phyloP scores from a whole-genome alignment of 1,284 basidiomycete species.

The Boletus albobrunnescens region DNA sequence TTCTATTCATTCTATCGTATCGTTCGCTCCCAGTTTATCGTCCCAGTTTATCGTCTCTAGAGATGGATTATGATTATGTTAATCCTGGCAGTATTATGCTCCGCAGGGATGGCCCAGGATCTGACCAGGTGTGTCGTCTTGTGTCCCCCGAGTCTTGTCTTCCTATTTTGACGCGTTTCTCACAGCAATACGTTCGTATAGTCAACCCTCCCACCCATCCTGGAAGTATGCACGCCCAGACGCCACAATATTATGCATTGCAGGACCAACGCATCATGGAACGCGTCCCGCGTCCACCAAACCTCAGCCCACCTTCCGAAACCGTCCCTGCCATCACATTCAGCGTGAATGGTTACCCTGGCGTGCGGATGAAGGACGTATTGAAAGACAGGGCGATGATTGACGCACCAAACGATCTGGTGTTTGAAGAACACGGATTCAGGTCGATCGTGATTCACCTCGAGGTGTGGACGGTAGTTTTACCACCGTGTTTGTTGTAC shows the following conservation, averaged over 20 bases:
- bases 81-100: not conserved
- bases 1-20: no score
- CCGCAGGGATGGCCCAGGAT: slow-evolving; percentile 1
- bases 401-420: slow-evolving; percentile 19
- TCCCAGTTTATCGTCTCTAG: not conserved
- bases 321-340: slow-evolving; percentile 22
- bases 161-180: slow-evolving; percentile 1
- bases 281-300: slow-evolving; percentile 21
- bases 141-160: not conserved
- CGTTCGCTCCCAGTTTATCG: no score
- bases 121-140: slow-evolving; percentile 7
- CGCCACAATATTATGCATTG: slow-evolving; percentile 22
- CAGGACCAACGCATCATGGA: slow-evolving; percentile 19
- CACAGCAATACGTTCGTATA: slow-evolving; percentile 18
- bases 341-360: slow-evolving; percentile 18
- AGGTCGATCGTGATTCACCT: slow-evolving; percentile 21
- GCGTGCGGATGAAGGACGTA: slow-evolving; percentile 21
- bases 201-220: slow-evolving; percentile 26
- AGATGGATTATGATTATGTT: not conserved
- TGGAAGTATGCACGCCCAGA: slow-evolving; percentile 5
- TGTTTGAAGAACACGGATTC: slow-evolving; percentile 22
- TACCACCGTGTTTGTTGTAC: not conserved
- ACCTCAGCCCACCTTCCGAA: slow-evolving; percentile 16
- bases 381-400: slow-evolving; percentile 8
- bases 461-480: slow-evolving; percentile 12